Conservation (phyloP, 768 basidiomycete species). For the Filobasidium wieringae region DNA sequence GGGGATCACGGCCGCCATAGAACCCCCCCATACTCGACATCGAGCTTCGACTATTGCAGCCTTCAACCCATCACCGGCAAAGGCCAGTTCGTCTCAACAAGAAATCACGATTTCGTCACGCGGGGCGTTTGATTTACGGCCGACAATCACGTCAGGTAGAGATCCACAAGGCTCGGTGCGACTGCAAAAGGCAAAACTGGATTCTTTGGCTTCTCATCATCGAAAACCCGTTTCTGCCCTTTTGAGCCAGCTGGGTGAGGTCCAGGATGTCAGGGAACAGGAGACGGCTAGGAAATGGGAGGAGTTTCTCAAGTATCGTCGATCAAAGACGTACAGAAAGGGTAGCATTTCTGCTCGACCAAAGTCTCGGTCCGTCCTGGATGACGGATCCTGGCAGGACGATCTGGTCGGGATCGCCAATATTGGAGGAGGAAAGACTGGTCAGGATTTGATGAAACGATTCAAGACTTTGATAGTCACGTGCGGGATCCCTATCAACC, state of each 20-base stretch:
- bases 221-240: conserved; percentile 51
- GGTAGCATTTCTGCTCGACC: conserved; percentile 30
- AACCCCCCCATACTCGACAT: no score
- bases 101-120: neutral
- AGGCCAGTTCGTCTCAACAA: neutral
- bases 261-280: conserved; percentile 67
- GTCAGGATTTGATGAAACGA: conserved; percentile 58
- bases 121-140: neutral
- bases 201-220: neutral
- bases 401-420: conserved; percentile 85
- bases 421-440: conserved; percentile 56
- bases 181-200: conserved; percentile 5
- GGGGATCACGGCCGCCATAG: no score
- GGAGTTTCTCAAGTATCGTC: conserved; percentile 49
- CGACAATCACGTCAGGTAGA: neutral
- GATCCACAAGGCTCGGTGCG: neutral
- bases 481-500: conserved; percentile 69
- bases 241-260: conserved; percentile 61
- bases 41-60: conserved; percentile 6
- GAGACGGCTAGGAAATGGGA: conserved; percentile 67
- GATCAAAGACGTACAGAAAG: conserved; percentile 35
- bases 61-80: conserved; percentile 8
- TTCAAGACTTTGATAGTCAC: conserved; percentile 67
- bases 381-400: conserved; percentile 54
- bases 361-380: conserved; percentile 45